A percentile compares a stretch with the other conserved stretches of the same genome.
These are phyloP conservation scores for Pichia deserticola DNA, from an alignment of 805 yeast species.

Conservation along the genomic window DNA sequence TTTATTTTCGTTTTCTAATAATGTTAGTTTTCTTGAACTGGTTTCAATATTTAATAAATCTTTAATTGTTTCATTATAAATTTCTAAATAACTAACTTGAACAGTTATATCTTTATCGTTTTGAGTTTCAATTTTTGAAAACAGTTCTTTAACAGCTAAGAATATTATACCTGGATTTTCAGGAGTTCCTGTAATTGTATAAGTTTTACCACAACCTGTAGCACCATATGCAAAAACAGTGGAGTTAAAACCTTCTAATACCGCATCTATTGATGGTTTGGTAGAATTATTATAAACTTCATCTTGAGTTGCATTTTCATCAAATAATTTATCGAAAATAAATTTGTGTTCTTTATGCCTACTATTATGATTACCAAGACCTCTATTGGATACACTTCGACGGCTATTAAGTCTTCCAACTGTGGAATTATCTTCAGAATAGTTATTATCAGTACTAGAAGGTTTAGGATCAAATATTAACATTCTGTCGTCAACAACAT, in stretches of 20 bases:
- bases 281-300: conserved; percentile 65
- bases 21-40: conserved; percentile 33
- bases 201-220: conserved; percentile 97
- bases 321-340: conserved; percentile 76
- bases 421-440: neutral
- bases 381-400: neutral
- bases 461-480: conserved; percentile 68
- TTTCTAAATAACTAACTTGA: conserved; percentile 70
- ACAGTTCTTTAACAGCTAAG: conserved; percentile 70
- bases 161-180: conserved; percentile 74
- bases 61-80: conserved; percentile 82
- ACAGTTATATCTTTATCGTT: conserved; percentile 49
- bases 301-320: conserved; percentile 53
- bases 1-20: conserved; percentile 65
- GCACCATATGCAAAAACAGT: conserved; percentile 96
- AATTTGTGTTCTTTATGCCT: conserved; percentile 68
- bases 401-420: neutral
- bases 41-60: conserved; percentile 60
- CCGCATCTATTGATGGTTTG: conserved; percentile 61
- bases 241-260: conserved; percentile 80
- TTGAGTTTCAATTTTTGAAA: conserved; percentile 48
- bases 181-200: conserved; percentile 74
- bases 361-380: conserved; percentile 24
- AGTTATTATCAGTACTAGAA: neutral
- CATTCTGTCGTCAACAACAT: conserved; percentile 81